Base-by-base conservation (phyloP, 352 stramenopile species). In the Phytophthora citrophthora region DNA sequence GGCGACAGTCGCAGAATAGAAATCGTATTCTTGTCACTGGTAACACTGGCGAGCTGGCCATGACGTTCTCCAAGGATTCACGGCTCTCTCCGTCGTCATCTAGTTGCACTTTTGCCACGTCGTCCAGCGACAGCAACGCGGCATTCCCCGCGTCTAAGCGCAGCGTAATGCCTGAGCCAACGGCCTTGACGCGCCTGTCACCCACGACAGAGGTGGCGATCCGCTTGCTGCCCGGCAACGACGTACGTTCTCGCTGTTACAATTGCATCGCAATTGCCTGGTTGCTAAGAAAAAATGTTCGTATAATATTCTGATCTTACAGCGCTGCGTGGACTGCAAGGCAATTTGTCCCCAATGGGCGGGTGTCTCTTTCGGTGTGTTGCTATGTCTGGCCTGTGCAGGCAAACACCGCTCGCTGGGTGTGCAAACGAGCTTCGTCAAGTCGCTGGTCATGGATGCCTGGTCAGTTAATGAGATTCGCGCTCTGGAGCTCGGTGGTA, bases 291-390 rank as follows among this genome's bases (percentile, higher is more conserved):
- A 3, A 64, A 57, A 60, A 3, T 57, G 12, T 20, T 56, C 5
- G n/a, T 44, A 10, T 9, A 8, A 13, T 9, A 23, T 10, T 20
- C 43, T 39, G 2, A 54, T 5, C 40, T 23, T n/a, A 45, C 58
- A 96, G 88, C 76, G 82, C 32, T 96, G 88, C 36, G 84, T 73
- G 13, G 88, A 96, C 64, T 96, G 88, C 74, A 90, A 93, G 66
- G 66, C 79, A 15, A 60, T 91, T 16, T 94, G 76, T 71, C 86
- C 88, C 44, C 83, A 96, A 48, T 96, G 88, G 88, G 81, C 88
- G 9, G 83, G 76, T 23, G 88, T 96, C 27, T 94, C 84, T 2
- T 94, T 93, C 54, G 88, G 88, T n/a, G 68, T 94, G 46, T 68
- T 96, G 40, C 70, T 96, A 27, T 96, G 88, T 52, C 63, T 96